Conservation (phyloP, 352 stramenopile species). For the Globisporangium yorkense region DNA sequence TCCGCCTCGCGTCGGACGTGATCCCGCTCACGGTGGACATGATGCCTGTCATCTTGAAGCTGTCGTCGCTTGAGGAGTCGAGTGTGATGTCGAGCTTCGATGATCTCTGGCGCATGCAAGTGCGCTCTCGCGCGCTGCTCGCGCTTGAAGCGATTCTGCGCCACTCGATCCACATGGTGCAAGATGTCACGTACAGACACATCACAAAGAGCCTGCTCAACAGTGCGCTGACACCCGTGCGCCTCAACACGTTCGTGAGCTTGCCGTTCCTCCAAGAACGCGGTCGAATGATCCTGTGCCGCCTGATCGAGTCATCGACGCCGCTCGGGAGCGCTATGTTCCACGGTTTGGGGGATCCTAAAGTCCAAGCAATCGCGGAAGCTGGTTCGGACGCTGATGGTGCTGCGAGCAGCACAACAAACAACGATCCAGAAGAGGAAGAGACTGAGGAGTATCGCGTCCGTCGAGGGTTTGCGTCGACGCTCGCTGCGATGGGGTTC, state of each 20-base stretch:
- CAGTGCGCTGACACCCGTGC: slow-evolving; percentile 58
- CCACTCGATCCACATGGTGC: slow-evolving; percentile 37
- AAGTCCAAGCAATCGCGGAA: slow-evolving; percentile 20
- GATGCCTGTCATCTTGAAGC: slow-evolving; percentile 81
- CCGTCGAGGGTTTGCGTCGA: slow-evolving; percentile 74
- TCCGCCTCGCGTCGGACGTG: slow-evolving; percentile 47
- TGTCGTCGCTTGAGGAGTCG: slow-evolving; percentile 68
- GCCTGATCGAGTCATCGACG: slow-evolving; percentile 79
- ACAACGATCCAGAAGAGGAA: slow-evolving; percentile 58
- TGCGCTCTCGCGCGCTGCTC: slow-evolving; percentile 75
- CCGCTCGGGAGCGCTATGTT: slow-evolving; percentile 80
- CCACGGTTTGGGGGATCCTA: slow-evolving; percentile 50
- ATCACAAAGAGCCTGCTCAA: slow-evolving; percentile 50
- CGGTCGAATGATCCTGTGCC: slow-evolving; percentile 78
- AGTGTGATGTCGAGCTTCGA: slow-evolving; percentile 64
- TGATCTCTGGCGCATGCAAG: slow-evolving; percentile 78
- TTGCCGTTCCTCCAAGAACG: slow-evolving; percentile 73
- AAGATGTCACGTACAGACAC: slow-evolving; percentile 24
- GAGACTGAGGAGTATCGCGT: slow-evolving; percentile 68
- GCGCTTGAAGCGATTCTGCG: slow-evolving; percentile 74
- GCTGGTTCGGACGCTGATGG: neutral
- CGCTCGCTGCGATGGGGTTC: slow-evolving; percentile 82
- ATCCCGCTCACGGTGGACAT: slow-evolving; percentile 57
- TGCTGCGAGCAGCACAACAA: slow-evolving; percentile 19
- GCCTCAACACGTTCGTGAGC: slow-evolving; percentile 66